Evolutionary conservation across 305 asterid species (phyloP), one percentile per base, ranked within the genome.

Genomic region (Ajuga reptans): DNA sequence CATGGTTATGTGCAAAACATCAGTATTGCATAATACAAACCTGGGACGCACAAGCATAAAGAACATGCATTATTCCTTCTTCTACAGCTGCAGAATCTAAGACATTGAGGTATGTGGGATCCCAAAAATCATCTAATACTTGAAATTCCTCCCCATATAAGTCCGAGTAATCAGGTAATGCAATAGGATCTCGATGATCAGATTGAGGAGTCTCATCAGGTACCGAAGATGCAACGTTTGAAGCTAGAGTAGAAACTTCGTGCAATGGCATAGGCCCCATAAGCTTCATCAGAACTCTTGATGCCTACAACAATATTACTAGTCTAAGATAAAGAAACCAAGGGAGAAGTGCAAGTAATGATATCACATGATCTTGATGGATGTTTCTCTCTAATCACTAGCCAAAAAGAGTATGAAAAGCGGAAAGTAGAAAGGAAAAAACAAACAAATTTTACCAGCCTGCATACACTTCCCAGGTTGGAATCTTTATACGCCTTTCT

Each of bases 31-130:
- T 74, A 73, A 57, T 72, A 81, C 89, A 63, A 71, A 93, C 99
- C 99, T 87, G 96, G 74, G 97, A 87, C 53, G 96, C 88, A 84
- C 87, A 91, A 74, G 95, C 99, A 79, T 86, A 93, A 62, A 93
- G 90, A 74, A 93, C 83, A 82, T 93, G 99, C 80, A 93, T 70
- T 63, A 93, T 76, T 71, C 97, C 99, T 83, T 93, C 99, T 86
- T 93, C 99, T 41, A 86, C 88, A 17, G 84, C 78, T 49, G 84
- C 87, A 81, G 85, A 71, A 81, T 93, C 99, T 77, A 93, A 82
- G 68, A 91, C 68, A 72, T 83, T 84, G 52, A 89, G 77, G 80
- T 82, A 84, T 34, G 79, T 60, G 17, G 81, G 73, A 82, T 93
- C 93, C 84, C 86, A 82, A 70, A 62, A 64, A 84, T 83, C 87